Evolutionary conservation across 805 yeast genomes (phyloP).

Genomic region (Kuraishia capsulata): DNA sequence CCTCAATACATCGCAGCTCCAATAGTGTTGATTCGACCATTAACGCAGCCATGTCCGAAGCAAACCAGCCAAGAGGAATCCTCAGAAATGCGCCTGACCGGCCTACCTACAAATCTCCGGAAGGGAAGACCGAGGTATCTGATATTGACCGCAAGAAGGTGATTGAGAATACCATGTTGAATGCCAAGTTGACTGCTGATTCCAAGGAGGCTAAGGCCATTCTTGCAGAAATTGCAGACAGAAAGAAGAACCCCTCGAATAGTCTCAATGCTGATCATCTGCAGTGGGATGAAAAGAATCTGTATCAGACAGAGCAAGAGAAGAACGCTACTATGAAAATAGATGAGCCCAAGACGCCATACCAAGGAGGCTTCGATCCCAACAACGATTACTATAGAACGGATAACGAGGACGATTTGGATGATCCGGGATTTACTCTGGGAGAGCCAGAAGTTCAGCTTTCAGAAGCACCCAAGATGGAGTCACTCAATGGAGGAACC

Average conservation of each 20-base stretch:
- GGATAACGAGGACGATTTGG: slow-evolving; percentile 51
- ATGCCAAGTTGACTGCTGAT: slow-evolving; percentile 42
- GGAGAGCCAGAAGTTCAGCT: slow-evolving; percentile 41
- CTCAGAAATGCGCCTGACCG: slow-evolving; percentile 19
- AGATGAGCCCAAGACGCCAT: slow-evolving; percentile 94
- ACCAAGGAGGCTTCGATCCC: slow-evolving; percentile 82
- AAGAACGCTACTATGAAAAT: slow-evolving; percentile 70
- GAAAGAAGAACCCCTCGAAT: slow-evolving; percentile 15
- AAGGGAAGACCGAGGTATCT: slow-evolving; percentile 7
- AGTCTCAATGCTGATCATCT: slow-evolving; percentile 32
- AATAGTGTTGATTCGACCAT: too few relatives aligned
- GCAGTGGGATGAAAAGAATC: slow-evolving; percentile 80
- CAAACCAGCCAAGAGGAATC: slow-evolving; percentile 19
- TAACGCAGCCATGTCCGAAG: too few relatives aligned
- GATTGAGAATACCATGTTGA: slow-evolving; percentile 67
- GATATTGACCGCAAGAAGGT: slow-evolving; percentile 53
- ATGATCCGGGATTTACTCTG: slow-evolving; percentile 33
- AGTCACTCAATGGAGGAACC: slow-evolving; percentile 32
- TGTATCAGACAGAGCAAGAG: slow-evolving; percentile 66
- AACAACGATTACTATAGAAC: slow-evolving; percentile 68
- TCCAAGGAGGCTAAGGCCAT: slow-evolving; percentile 13
- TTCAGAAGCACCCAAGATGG: slow-evolving; percentile 4
- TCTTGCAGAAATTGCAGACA: slow-evolving; percentile 33
- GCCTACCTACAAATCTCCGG: slow-evolving; percentile 14
- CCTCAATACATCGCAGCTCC: too few relatives aligned